A percentile compares a stretch with the other conserved stretches of the same genome.
These are phyloP conservation scores for Peterozyma xylosa DNA, from an alignment of 805 yeast genomes.

Conservation along the genomic window DNA sequence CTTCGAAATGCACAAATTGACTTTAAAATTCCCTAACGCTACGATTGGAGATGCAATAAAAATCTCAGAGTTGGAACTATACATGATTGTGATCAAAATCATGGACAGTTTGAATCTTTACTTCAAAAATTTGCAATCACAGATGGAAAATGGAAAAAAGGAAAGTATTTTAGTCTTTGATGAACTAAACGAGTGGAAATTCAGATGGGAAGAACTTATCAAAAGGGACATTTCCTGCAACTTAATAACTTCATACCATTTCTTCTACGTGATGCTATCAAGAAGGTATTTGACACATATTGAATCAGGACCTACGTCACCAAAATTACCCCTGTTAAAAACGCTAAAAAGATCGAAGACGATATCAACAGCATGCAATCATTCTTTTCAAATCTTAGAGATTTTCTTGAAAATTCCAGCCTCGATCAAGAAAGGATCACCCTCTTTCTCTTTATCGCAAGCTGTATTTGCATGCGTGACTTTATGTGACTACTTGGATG, in stretches of 20 bases:
- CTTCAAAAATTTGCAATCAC: slow-evolving; percentile 1
- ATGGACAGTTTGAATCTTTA: slow-evolving; percentile 8
- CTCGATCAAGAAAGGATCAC: slow-evolving; percentile 43
- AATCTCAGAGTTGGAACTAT: slow-evolving; percentile 40
- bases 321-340: background rate
- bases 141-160: background rate
- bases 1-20: slow-evolving; percentile 31
- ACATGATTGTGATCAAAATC: slow-evolving; percentile 15
- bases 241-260: slow-evolving; percentile 37
- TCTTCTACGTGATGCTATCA: slow-evolving; percentile 33
- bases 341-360: slow-evolving; percentile 8
- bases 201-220: slow-evolving; percentile 34
- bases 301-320: background rate
- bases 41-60: slow-evolving; percentile 49
- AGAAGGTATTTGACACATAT: slow-evolving; percentile 22
- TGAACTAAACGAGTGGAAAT: slow-evolving; percentile 37
- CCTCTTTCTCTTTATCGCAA: slow-evolving; percentile 41
- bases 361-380: slow-evolving; percentile 31
- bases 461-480: slow-evolving; percentile 47
- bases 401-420: slow-evolving; percentile 37
- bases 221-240: slow-evolving; percentile 40
- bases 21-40: slow-evolving; percentile 39
- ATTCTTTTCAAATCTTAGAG: slow-evolving; percentile 35
- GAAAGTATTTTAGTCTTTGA: slow-evolving; percentile 15
- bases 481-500: slow-evolving; percentile 36